phyloP scores from a whole-genome alignment of 805 yeast genomes.

The Peterozyma toletana region DNA sequence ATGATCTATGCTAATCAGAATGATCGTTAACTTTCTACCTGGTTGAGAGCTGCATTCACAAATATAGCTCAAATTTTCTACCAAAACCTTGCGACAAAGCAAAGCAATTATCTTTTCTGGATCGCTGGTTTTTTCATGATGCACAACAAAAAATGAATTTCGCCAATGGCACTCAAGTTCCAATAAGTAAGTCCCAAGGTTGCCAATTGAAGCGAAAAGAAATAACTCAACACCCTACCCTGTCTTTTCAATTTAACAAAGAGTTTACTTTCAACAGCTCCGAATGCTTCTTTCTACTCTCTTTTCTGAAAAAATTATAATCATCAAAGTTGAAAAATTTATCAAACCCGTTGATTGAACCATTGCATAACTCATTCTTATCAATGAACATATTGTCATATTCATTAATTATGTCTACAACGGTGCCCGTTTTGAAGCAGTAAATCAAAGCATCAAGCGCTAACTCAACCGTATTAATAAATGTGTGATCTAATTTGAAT shows the following conservation, averaged over 20 bases:
- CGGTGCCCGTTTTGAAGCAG: constrained; percentile 1
- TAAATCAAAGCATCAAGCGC: constrained; percentile 1
- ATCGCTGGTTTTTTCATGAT: no score
- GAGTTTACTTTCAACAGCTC: constrained; percentile 7
- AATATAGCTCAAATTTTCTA: no score
- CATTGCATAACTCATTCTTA: constrained; percentile 1
- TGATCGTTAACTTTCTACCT: no score
- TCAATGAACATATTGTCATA: background rate
- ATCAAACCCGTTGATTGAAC: background rate
- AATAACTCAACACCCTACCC: no score
- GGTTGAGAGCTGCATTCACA: no score
- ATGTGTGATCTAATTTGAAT: constrained; percentile 7
- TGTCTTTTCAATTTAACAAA: constrained; percentile 4
- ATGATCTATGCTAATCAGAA: no score
- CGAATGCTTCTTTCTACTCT: constrained; percentile 3
- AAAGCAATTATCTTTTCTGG: no score
- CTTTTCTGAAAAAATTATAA: constrained; percentile 2
- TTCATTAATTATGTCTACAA: constrained; percentile 1
- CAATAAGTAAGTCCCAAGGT: no score
- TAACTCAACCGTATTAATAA: constrained; percentile 4
- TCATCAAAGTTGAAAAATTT: constrained; percentile 5
- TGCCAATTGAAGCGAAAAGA: no score
- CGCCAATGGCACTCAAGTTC: no score
- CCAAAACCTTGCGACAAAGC: no score
- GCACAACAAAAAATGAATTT: no score